These are phyloP conservation scores for Actinomortierella ambigua DNA, from an alignment of 371 early-diverging fungal genomes.

Conservation along the genomic window DNA sequence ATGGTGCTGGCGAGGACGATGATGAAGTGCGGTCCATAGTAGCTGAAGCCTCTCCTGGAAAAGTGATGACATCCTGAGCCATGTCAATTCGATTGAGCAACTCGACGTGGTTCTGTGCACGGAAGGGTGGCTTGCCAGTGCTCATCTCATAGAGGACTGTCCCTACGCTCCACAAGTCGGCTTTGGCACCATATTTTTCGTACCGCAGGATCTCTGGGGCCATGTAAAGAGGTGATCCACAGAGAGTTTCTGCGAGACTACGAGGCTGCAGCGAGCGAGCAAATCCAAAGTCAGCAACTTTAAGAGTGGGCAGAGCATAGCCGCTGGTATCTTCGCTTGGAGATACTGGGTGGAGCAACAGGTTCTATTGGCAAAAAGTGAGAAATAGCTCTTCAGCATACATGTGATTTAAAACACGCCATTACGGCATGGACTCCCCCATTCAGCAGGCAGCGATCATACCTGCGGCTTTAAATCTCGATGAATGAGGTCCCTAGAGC, in stretches of 20 bases:
- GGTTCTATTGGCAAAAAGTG: slow-evolving; percentile 61
- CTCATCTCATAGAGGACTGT: slow-evolving; percentile 94
- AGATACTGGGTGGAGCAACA: slow-evolving; percentile 67
- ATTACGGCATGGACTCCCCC: too few species aligned
- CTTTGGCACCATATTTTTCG: slow-evolving; percentile 92
- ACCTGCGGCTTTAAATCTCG: slow-evolving; percentile 97
- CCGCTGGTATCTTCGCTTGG: slow-evolving; percentile 45
- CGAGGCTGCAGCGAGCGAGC: slow-evolving; percentile 85
- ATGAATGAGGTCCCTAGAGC: slow-evolving; percentile 89
- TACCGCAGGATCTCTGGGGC: slow-evolving; percentile 94
- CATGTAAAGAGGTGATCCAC: slow-evolving; percentile 97
- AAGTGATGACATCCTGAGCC: slow-evolving; percentile 78
- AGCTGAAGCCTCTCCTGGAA: slow-evolving; percentile 74
- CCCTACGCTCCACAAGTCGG: slow-evolving; percentile 97
- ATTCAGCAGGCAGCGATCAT: slow-evolving; percentile 17
- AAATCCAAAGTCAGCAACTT: slow-evolving; percentile 98
- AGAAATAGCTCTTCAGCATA: too few species aligned
- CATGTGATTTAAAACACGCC: slow-evolving; percentile 6
- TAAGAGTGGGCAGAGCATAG: slow-evolving; percentile 71
- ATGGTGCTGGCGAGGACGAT: slow-evolving; percentile 10
- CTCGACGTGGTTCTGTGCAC: slow-evolving; percentile 93
- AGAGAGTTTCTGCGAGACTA: slow-evolving; percentile 91
- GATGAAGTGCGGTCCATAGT: slow-evolving; percentile 18
- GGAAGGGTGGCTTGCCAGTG: slow-evolving; percentile 89
- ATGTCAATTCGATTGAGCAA: slow-evolving; percentile 85